Percentiles rank a stretch among this genome's conserved stretches.
Evolutionary conservation across 2,329 filamentous ascomycete species (phyloP).

Genomic region (Trichoderma harzianum): DNA sequence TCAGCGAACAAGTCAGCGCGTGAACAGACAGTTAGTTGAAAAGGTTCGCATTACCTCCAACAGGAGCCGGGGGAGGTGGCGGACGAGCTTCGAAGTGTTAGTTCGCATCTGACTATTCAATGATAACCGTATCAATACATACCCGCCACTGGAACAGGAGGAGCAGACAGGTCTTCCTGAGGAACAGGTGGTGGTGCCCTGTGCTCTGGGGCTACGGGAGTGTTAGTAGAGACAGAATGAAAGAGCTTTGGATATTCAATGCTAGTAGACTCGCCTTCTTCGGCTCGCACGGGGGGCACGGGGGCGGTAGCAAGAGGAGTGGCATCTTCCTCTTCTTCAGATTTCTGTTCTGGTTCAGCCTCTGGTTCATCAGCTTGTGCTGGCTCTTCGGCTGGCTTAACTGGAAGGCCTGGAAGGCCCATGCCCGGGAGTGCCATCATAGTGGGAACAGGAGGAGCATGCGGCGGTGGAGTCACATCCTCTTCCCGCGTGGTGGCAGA

Average conservation of each 20-base stretch:
- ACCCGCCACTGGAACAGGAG: conserved; percentile 60
- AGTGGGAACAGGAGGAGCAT: conserved; percentile 52
- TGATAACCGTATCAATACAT: conserved; percentile 34
- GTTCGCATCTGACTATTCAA: not conserved
- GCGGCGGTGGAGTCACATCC: conserved; percentile 40
- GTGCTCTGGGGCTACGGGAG: conserved; percentile 32
- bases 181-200: conserved; percentile 43
- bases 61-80: conserved; percentile 13
- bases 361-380: conserved; percentile 38
- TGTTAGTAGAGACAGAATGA: conserved; percentile 24
- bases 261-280: conserved; percentile 24
- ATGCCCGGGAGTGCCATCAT: conserved; percentile 68
- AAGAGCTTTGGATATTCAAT: not conserved
- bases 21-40: not conserved
- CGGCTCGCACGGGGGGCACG: conserved; percentile 22
- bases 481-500: conserved; percentile 45
- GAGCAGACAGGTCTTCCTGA: conserved; percentile 51
- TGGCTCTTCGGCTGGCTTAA: conserved; percentile 40
- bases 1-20: conserved; percentile 24
- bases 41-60: conserved; percentile 3
- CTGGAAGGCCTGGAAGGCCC: conserved; percentile 43
- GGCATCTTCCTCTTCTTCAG: conserved; percentile 26
- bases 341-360: conserved; percentile 23
- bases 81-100: conserved; percentile 10
- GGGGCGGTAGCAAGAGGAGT: conserved; percentile 33